These are phyloP conservation scores for Metschnikowia shivogae DNA, from an alignment of 805 yeast genomes.

Conservation along the genomic window DNA sequence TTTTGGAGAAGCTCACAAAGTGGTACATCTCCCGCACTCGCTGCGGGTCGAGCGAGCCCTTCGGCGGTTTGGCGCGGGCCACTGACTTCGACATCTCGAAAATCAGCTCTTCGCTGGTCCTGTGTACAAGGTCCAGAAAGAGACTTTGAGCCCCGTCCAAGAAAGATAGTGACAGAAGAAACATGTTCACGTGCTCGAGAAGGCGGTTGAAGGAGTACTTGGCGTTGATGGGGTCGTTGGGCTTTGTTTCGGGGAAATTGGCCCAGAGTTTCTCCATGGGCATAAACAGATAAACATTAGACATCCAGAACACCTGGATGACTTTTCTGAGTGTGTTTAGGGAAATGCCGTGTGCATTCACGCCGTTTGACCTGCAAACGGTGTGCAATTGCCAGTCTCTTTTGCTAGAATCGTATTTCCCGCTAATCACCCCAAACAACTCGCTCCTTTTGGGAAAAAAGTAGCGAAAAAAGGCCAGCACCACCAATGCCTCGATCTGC, in stretches of 20 bases:
- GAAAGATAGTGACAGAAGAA: slow-evolving; percentile 31
- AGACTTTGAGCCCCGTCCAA: slow-evolving; percentile 17
- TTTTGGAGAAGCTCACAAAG: slow-evolving; percentile 44
- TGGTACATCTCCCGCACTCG: slow-evolving; percentile 40
- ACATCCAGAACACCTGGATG: slow-evolving; percentile 19
- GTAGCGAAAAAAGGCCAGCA: slow-evolving; percentile 18
- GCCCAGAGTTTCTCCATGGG: slow-evolving; percentile 19
- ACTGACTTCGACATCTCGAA: slow-evolving; percentile 24
- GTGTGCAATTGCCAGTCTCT: slow-evolving; percentile 31
- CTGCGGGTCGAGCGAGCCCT: slow-evolving; percentile 11
- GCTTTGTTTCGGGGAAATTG: slow-evolving; percentile 23
- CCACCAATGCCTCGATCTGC: slow-evolving; percentile 22
- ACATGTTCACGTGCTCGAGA: slow-evolving; percentile 45
- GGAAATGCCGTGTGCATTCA: slow-evolving; percentile 9
- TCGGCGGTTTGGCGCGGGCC: slow-evolving; percentile 18
- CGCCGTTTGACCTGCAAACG: slow-evolving; percentile 3
- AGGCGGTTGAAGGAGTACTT: slow-evolving; percentile 47
- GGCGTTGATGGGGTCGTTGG: slow-evolving; percentile 30
- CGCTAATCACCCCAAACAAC: slow-evolving; percentile 27
- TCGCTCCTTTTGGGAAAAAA: slow-evolving; percentile 18
- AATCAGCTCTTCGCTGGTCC: slow-evolving; percentile 20
- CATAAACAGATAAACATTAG: slow-evolving; percentile 30
- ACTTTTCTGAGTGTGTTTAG: slow-evolving; percentile 10
- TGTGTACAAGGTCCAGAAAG: slow-evolving; percentile 4
- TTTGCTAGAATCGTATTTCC: slow-evolving; percentile 27